Evolutionary conservation across 345 rosid genomes (phyloP).

Genomic region (Salix udensis): DNA sequence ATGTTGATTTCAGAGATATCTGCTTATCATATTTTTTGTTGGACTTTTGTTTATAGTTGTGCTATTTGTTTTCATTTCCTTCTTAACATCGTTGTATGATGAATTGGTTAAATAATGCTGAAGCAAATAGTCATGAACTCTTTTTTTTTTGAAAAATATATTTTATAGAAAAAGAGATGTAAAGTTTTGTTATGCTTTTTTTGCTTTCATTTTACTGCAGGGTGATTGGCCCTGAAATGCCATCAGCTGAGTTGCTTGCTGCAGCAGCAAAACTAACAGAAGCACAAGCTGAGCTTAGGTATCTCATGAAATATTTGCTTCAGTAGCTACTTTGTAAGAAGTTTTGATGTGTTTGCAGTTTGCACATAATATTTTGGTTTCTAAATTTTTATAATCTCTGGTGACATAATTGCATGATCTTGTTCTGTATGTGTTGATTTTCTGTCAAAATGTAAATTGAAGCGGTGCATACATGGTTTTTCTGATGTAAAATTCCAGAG

Average conservation of each 20-base stretch:
- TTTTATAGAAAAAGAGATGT: neutral
- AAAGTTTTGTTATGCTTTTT: constrained; percentile 1
- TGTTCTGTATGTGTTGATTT: neutral
- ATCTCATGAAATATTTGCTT: neutral
- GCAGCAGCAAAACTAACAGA: constrained; percentile 94
- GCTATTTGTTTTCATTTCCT: neutral
- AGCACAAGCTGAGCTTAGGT: constrained; percentile 90
- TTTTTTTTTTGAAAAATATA: neutral
- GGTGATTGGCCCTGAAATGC: constrained; percentile 90
- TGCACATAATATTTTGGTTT: neutral
- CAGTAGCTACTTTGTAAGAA: neutral
- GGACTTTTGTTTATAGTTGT: neutral
- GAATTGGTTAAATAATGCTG: neutral
- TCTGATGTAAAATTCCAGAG: constrained; percentile 41
- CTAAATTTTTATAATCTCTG: neutral
- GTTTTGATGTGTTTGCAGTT: neutral
- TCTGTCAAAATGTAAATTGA: constrained; percentile 1
- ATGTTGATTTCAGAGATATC: neutral
- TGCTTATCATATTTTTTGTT: neutral
- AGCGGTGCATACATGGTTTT: constrained; percentile 3
- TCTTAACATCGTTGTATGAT: neutral
- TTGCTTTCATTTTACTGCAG: constrained; percentile 37
- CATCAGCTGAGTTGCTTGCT: constrained; percentile 85
- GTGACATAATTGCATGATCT: neutral
- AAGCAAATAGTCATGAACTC: neutral